phyloP scores from a whole-genome alignment of 345 rosid genomes.

The Abelmoschus esculentus region DNA sequence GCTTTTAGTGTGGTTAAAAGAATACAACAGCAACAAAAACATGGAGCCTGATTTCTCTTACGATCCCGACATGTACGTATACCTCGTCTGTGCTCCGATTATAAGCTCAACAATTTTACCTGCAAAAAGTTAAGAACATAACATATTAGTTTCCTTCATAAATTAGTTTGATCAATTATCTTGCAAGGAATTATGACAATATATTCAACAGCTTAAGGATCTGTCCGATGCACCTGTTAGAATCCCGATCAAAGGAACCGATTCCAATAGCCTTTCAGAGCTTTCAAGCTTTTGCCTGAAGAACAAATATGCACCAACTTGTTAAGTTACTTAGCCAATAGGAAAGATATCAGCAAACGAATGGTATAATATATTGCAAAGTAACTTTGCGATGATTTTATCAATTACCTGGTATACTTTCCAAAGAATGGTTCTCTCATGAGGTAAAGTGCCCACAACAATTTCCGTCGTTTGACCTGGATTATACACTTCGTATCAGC shows the following conservation, averaged over 20 bases:
- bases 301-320: background rate
- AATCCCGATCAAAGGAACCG: slow-evolving; percentile 12
- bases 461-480: slow-evolving; percentile 79
- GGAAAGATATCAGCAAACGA: background rate
- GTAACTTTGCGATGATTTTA: background rate
- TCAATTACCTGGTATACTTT: slow-evolving; percentile 67
- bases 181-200: background rate
- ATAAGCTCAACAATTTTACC: slow-evolving; percentile 82
- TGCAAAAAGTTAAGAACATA: slow-evolving; percentile 20
- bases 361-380: background rate
- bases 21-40: slow-evolving; percentile 6
- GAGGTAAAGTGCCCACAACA: slow-evolving; percentile 82
- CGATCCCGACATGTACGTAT: slow-evolving; percentile 94
- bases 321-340: background rate
- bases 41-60: slow-evolving; percentile 23
- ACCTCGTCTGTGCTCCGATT: slow-evolving; percentile 81
- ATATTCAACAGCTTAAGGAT: background rate
- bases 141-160: background rate
- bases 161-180: background rate
- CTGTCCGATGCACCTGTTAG: background rate
- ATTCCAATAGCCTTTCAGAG: slow-evolving; percentile 55
- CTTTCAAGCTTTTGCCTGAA: slow-evolving; percentile 73
- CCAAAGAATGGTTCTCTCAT: slow-evolving; percentile 97
- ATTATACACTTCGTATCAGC: slow-evolving; percentile 15
- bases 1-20: background rate